These are phyloP conservation scores for Colletotrichum brevisporum DNA, from an alignment of 2,329 filamentous ascomycete species.

Conservation along the genomic window DNA sequence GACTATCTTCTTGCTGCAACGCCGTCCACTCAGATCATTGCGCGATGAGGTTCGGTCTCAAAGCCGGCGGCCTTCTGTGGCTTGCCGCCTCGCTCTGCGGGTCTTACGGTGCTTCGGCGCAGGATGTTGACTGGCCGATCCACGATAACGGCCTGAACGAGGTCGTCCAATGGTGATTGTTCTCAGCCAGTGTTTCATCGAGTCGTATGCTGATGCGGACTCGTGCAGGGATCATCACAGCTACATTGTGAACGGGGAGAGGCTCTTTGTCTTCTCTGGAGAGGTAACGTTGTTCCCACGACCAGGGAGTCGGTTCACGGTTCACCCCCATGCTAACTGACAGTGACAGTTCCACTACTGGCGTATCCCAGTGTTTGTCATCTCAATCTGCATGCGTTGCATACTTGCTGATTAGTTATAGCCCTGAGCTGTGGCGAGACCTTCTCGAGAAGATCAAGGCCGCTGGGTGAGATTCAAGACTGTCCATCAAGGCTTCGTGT, in stretches of 20 bases:
- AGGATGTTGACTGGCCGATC: conserved; percentile 45
- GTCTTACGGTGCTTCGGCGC: conserved; percentile 14
- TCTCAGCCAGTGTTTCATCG: not conserved
- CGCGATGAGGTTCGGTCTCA: conserved; percentile 35
- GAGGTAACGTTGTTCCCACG: conserved; percentile 46
- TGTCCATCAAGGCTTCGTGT: not conserved
- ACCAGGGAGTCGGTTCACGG: not conserved
- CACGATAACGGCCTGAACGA: conserved; percentile 51
- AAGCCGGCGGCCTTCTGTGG: conserved; percentile 33
- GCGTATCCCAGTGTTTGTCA: conserved; percentile 56
- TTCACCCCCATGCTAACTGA: conserved; percentile 15
- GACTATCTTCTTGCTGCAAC: not conserved
- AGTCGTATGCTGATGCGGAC: not conserved
- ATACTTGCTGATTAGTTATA: conserved; percentile 11
- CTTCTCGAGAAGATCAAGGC: conserved; percentile 59
- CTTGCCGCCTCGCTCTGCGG: conserved; percentile 36
- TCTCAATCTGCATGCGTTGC: fast-evolving
- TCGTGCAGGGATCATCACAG: conserved; percentile 57
- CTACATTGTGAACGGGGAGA: conserved; percentile 56
- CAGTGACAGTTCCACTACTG: conserved; percentile 55
- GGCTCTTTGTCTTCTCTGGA: conserved; percentile 59
- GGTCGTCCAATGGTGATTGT: conserved; percentile 50
- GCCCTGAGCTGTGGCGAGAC: conserved; percentile 57
- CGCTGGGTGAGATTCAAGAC: conserved; percentile 48
- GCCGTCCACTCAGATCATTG: not conserved